These are phyloP conservation scores for Hysterangium stoloniferum DNA, from an alignment of 768 basidiomycete genomes.

Conservation along the genomic window DNA sequence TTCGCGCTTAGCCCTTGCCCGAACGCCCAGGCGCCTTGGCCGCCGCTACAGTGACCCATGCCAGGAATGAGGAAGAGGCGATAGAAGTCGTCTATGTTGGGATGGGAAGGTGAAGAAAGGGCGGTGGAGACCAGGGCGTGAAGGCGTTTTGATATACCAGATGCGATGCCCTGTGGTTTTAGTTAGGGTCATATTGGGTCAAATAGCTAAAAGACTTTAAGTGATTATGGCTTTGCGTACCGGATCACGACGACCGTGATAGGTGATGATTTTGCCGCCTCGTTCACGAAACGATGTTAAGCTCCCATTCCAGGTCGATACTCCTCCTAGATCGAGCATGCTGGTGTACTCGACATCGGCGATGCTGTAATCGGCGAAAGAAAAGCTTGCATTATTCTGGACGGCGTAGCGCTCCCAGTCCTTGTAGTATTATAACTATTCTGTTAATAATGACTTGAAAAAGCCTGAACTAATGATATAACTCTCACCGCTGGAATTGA, in stretches of 20 bases:
- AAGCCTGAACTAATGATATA: too few relatives aligned
- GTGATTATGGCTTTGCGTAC: too few relatives aligned
- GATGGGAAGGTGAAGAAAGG: conserved; percentile 14
- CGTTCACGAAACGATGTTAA: conserved; percentile 17
- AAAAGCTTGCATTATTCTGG: conserved; percentile 18
- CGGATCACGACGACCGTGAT: conserved; percentile 17
- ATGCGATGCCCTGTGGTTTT: conserved; percentile 21
- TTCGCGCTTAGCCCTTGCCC: conserved; percentile 15
- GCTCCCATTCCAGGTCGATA: conserved; percentile 15
- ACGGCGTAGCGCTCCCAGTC: conserved; percentile 1
- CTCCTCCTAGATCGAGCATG: conserved; percentile 16
- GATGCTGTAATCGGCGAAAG: conserved; percentile 16
- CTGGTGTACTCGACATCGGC: conserved; percentile 14
- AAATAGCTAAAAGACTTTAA: not conserved
- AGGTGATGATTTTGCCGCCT: conserved; percentile 23
- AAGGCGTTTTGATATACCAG: conserved; percentile 21
- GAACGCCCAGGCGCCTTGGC: conserved; percentile 22
- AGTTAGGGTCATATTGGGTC: not conserved
- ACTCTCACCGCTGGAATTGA: not conserved
- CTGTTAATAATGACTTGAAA: too few relatives aligned
- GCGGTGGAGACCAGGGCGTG: conserved; percentile 18
- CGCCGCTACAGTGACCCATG: conserved; percentile 26
- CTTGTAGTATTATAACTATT: not conserved
- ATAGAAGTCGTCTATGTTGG: conserved; percentile 23
- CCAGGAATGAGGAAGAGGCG: conserved; percentile 27